These are phyloP conservation scores for Xylaria sp. DNA, from an alignment of 495 filamentous ascomycete genomes.

Conservation along the genomic window DNA sequence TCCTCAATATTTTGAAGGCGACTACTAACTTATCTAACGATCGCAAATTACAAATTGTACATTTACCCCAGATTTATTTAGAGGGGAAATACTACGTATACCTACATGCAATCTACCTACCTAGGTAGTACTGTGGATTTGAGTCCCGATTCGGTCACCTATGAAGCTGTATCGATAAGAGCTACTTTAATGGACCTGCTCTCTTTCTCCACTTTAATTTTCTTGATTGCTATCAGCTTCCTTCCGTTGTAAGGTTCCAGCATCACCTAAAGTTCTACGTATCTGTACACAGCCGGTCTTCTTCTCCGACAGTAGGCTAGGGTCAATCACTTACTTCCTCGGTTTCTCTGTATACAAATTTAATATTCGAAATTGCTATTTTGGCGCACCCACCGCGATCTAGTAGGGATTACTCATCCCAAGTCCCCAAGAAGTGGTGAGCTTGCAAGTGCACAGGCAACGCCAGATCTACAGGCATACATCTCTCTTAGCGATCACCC, in stretches of 20 bases:
- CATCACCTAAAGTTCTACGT: neutral
- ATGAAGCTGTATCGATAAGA: slow-evolving; percentile 16
- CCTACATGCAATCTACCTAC: no score
- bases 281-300: neutral
- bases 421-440: neutral
- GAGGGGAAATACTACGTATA: neutral
- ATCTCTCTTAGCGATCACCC: neutral
- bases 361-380: neutral
- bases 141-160: no score
- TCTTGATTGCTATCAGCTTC: neutral
- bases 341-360: neutral
- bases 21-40: neutral
- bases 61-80: neutral
- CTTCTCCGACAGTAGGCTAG: neutral
- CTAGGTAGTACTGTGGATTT: no score
- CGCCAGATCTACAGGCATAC: slow-evolving; percentile 4
- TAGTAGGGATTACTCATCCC: neutral
- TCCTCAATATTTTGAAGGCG: no score
- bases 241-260: neutral
- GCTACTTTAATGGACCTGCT: slow-evolving; percentile 10
- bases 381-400: neutral
- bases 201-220: slow-evolving; percentile 12
- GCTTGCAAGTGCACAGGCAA: neutral
- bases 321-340: neutral
- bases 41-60: no score